Conservation (phyloP, 805 yeast species). For the Starmera pachycereana region DNA sequence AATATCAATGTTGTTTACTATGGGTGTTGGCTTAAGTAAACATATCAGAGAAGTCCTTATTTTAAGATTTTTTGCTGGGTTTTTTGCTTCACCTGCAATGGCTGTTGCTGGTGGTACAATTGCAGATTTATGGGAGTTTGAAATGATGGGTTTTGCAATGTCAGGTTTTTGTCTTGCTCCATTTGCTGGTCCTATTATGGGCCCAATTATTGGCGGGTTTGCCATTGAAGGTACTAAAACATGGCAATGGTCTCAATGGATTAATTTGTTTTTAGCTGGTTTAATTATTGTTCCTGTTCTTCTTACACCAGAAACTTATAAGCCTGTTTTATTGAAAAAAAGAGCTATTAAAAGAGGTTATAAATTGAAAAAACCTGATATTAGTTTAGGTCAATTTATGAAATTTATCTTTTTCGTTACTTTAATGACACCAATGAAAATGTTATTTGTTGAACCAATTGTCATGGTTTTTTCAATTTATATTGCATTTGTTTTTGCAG, state of each 20-base stretch:
- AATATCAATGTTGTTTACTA: constrained; percentile 55
- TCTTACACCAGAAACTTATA: constrained; percentile 58
- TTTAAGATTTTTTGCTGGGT: constrained; percentile 64
- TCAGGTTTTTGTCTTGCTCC: constrained; percentile 72
- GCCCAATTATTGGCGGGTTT: constrained; percentile 68
- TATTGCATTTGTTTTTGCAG: constrained; percentile 68
- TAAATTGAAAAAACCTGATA: constrained; percentile 28
- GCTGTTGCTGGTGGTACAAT: constrained; percentile 82
- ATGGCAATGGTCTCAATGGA: constrained; percentile 69
- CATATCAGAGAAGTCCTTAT: constrained; percentile 55
- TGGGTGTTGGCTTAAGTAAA: constrained; percentile 61
- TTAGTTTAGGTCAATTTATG: constrained; percentile 27
- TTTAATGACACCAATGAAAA: constrained; percentile 51
- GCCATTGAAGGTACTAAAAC: constrained; percentile 44
- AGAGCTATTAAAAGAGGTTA: constrained; percentile 56
- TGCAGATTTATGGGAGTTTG: constrained; percentile 62
- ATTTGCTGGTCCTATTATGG: constrained; percentile 69
- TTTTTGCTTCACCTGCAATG: constrained; percentile 72
- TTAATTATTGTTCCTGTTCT: constrained; percentile 36
- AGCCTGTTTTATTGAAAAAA: constrained; percentile 47
- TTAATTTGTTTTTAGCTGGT: constrained; percentile 58
- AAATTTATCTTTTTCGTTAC: constrained; percentile 38
- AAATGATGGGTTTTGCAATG: constrained; percentile 63
- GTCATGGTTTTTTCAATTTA: constrained; percentile 60
- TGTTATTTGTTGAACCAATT: constrained; percentile 68